These are phyloP conservation scores for Geum urbanum DNA, from an alignment of 306 rosid species.

Conservation along the genomic window DNA sequence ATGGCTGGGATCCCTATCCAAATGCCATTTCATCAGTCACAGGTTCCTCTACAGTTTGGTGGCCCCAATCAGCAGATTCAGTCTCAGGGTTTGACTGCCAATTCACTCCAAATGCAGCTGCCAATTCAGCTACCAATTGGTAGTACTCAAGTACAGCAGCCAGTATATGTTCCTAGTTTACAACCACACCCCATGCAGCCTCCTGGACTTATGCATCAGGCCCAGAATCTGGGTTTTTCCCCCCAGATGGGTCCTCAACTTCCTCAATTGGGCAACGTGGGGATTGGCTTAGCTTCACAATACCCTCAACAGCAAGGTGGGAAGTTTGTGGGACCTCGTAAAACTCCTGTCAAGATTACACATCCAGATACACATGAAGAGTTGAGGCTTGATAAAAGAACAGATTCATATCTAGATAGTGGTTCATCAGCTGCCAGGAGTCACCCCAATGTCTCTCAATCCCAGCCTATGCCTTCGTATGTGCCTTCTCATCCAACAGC, in stretches of 20 bases:
- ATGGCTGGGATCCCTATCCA: slow-evolving; percentile 63
- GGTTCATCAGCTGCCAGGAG: slow-evolving; percentile 58
- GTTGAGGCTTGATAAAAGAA: slow-evolving; percentile 69
- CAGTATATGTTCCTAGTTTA: slow-evolving; percentile 61
- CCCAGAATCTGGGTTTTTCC: slow-evolving; percentile 54
- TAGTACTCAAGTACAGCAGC: slow-evolving; percentile 73
- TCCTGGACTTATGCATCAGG: slow-evolving; percentile 67
- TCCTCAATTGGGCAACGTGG: slow-evolving; percentile 63
- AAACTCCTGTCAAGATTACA: slow-evolving; percentile 76
- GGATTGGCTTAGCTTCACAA: slow-evolving; percentile 49
- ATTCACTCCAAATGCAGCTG: slow-evolving; percentile 65
- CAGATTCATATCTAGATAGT: slow-evolving; percentile 58
- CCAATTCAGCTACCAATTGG: slow-evolving; percentile 58
- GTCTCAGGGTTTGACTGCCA: slow-evolving; percentile 64
- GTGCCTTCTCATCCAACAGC: slow-evolving; percentile 43
- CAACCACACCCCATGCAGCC: slow-evolving; percentile 78
- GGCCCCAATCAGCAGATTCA: slow-evolving; percentile 76
- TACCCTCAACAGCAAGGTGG: slow-evolving; percentile 80
- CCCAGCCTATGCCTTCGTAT: slow-evolving; percentile 60
- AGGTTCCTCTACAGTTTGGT: slow-evolving; percentile 64
- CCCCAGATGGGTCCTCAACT: slow-evolving; percentile 69
- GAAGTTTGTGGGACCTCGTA: slow-evolving; percentile 63
- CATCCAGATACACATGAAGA: slow-evolving; percentile 95
- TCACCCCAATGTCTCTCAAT: slow-evolving; percentile 52
- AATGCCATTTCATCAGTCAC: slow-evolving; percentile 62